Evolutionary conservation across 1,284 basidiomycete genomes (phyloP).

Genomic region (Inonotus obliquus): DNA sequence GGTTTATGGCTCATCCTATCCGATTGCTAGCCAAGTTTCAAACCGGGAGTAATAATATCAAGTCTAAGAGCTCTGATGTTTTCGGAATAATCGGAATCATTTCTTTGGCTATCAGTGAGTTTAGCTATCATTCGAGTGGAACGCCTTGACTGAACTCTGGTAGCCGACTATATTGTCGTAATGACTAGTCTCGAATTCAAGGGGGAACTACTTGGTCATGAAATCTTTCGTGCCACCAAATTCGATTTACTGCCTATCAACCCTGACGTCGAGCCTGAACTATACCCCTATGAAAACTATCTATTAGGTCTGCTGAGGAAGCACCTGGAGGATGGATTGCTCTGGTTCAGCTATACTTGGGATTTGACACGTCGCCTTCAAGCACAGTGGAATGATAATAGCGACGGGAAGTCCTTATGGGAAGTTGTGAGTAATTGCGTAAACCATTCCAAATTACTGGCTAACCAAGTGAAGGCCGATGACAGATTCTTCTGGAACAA

Average conservation of each 20-base stretch:
- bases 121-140: background rate
- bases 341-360: conserved; percentile 91
- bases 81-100: conserved; percentile 81
- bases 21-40: conserved; percentile 11
- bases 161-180: conserved; percentile 92
- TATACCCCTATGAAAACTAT: conserved; percentile 86
- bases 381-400: conserved; percentile 64
- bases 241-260: conserved; percentile 89
- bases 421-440: conserved; percentile 50
- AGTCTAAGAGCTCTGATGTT: conserved; percentile 7
- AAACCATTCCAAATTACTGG: conserved; percentile 18
- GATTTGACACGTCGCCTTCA: conserved; percentile 90
- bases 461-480: conserved; percentile 57
- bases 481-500: conserved; percentile 99
- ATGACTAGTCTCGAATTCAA: conserved; percentile 82
- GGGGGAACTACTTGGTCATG: conserved; percentile 78
- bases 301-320: conserved; percentile 83
- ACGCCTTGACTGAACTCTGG: conserved; percentile 15
- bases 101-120: conserved; percentile 80
- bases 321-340: conserved; percentile 76
- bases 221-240: conserved; percentile 87
- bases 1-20: background rate
- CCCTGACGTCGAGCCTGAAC: conserved; percentile 59
- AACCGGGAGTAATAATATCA: conserved; percentile 3
- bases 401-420: conserved; percentile 60